Base-by-base conservation (phyloP, 83 land plant species). In the Larix sibirica region DNA sequence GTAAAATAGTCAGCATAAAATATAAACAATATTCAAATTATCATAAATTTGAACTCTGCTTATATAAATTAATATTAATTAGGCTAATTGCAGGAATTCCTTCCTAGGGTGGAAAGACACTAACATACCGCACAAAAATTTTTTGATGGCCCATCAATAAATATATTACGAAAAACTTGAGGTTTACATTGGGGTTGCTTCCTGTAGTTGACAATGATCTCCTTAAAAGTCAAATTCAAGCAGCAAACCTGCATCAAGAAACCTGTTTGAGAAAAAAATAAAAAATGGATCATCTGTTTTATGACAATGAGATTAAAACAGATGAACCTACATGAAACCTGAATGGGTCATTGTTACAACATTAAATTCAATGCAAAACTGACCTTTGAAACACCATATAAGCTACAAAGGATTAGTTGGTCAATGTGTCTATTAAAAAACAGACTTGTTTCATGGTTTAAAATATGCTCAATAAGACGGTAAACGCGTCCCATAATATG, bases 391-490 rank as follows among this genome's bases (percentile, higher is more conserved):
- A 97, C 95, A 68, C 95, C 98, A 91, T 95, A 97, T 23, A 95
- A 84, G 79, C 92, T 90, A 82, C 99, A 95, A 14, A 97, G 88
- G 47, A 97, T 90, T 60, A 97, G 87, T 83, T 97, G 99, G 83
- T 97, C 99, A 85, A 97, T 95, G 81, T 97, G 98, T 31, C 99
- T 92, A 77, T 90, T 94, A 83, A 97, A 97, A 76, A 97, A 95
- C 20, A 97, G 87, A 68, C 88, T 63, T 60, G 96, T 94, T 69
- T 82, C 89, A 61, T 91, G 90, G 83, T 81, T 81, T 33, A 97
- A 89, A 23, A 91, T 88, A 80, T 88, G 92, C 67, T 94, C 94
- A 16, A 97, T 75, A 31, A 94, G 92, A 69, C 87, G 84, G 81
- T 92, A 97, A 2, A 97, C 92, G 56, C 81, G 91, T 87, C 95